Percentiles rank a stretch among this genome's conserved stretches.
phyloP scores from a whole-genome alignment of 2,329 filamentous ascomycete genomes.

The Penicillium psychrosexuale region DNA sequence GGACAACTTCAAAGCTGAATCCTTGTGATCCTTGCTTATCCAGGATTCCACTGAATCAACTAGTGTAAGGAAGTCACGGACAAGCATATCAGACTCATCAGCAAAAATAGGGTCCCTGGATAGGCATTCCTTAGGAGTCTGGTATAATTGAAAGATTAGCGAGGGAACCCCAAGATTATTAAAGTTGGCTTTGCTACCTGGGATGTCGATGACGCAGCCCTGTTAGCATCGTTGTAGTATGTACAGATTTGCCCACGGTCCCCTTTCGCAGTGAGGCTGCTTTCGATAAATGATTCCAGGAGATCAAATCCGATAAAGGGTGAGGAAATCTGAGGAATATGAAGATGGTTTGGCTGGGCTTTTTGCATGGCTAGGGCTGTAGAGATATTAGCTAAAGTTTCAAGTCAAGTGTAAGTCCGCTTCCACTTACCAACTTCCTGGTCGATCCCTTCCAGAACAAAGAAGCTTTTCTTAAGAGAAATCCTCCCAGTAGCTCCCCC shows the following conservation, averaged over 20 bases:
- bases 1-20: conserved; percentile 24
- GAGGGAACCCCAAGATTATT: not conserved
- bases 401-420: not conserved
- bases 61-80: conserved; percentile 35
- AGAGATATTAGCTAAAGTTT: conserved; percentile 4
- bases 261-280: not conserved
- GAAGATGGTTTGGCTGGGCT: conserved; percentile 10
- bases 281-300: conserved; percentile 6
- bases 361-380: conserved; percentile 18
- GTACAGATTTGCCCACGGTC: conserved; percentile 12
- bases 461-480: conserved; percentile 29
- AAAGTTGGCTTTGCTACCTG: conserved; percentile 10
- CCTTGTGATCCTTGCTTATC: conserved; percentile 25
- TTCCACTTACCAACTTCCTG: conserved; percentile 58
- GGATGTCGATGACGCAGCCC: conserved; percentile 1
- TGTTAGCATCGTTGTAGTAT: conserved; percentile 7
- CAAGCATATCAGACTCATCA: conserved; percentile 4
- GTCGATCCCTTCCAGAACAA: conserved; percentile 56
- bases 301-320: conserved; percentile 12
- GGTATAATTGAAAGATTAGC: not conserved
- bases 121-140: conserved; percentile 25
- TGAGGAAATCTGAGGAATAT: conserved; percentile 16
- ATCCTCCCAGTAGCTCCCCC: conserved; percentile 25
- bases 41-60: conserved; percentile 32
- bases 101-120: conserved; percentile 19